Conservation (phyloP, 208 protist genomes). For the Leishmania major region DNA sequence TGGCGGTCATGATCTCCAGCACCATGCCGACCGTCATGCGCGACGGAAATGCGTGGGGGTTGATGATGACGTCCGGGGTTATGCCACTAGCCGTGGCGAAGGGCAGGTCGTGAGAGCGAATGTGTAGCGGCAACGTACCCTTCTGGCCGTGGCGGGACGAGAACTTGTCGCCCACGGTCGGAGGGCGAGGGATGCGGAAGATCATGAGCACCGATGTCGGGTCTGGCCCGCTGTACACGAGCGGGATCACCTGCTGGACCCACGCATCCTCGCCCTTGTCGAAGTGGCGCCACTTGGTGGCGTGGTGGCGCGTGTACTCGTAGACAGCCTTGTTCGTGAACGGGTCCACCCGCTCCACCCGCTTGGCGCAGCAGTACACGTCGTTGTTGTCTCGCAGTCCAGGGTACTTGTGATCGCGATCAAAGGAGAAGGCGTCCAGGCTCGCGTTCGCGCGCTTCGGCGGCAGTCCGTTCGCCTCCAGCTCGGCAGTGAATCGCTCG, state of each 20-base stretch:
- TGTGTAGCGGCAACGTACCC: constrained; percentile 96
- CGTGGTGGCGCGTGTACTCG: constrained; percentile 86
- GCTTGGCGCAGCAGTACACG: constrained; percentile 87
- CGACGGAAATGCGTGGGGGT: constrained; percentile 99
- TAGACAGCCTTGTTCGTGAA: constrained; percentile 79
- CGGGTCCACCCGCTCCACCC: constrained; percentile 69
- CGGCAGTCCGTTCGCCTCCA: constrained; percentile 79
- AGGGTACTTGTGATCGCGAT: constrained; percentile 83
- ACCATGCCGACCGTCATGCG: constrained; percentile 99
- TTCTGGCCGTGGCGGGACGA: constrained; percentile 99
- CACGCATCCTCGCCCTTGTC: constrained; percentile 91
- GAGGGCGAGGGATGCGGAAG: constrained; percentile 95
- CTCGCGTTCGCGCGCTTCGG: constrained; percentile 51
- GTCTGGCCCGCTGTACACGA: constrained; percentile 86
- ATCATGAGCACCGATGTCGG: constrained; percentile 68
- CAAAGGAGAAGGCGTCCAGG: constrained; percentile 66
- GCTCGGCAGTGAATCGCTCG: constrained; percentile 62
- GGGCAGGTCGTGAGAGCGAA: constrained; percentile 94
- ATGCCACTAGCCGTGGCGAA: constrained; percentile 96
- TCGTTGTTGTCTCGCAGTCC: constrained; percentile 61
- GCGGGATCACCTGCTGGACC: constrained; percentile 90
- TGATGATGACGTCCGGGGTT: constrained; percentile 99
- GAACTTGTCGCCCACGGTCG: constrained; percentile 99
- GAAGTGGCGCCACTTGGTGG: constrained; percentile 86
- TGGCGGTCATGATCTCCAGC: constrained; percentile 98